Percentiles rank a stretch among this genome's conserved stretches.
Conservation (phyloP, 768 basidiomycete genomes). For the Lanmaoa rubissima region DNA sequence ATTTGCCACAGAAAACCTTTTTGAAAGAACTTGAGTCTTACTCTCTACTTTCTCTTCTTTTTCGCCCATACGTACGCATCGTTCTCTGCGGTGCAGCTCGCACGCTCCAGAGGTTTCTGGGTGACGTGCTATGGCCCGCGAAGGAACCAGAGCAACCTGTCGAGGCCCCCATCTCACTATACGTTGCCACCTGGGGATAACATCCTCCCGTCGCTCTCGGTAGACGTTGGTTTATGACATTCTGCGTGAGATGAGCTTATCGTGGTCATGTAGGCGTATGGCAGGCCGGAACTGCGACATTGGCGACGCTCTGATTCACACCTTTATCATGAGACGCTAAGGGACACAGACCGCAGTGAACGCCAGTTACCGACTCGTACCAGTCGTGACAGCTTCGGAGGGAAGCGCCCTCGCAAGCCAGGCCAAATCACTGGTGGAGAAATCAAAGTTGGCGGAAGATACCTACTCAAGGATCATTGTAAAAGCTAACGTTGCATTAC, state of each 20-base stretch:
- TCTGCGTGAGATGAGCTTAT: constrained; percentile 2
- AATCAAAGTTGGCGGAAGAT: constrained; percentile 58
- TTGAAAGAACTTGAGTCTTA: constrained; percentile 24
- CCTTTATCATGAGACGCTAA: background rate
- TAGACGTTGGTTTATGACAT: constrained; percentile 22
- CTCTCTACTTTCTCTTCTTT: constrained; percentile 21
- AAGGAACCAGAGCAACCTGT: constrained; percentile 23
- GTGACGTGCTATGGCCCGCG: constrained; percentile 16
- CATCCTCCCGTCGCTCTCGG: constrained; percentile 66
- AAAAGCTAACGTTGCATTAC: constrained; percentile 12
- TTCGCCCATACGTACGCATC: constrained; percentile 23
- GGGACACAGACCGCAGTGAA: constrained; percentile 49
- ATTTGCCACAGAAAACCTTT: background rate
- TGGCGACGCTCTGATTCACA: constrained; percentile 44
- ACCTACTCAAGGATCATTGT: constrained; percentile 53
- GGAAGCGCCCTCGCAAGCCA: constrained; percentile 34
- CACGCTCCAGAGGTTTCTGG: constrained; percentile 22
- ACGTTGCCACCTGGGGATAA: constrained; percentile 63
- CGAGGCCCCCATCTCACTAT: constrained; percentile 45
- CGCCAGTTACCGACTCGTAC: constrained; percentile 49
- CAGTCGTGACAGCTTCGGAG: background rate
- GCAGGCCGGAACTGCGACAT: constrained; percentile 60
- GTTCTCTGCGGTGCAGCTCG: constrained; percentile 17
- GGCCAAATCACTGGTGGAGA: constrained; percentile 69
- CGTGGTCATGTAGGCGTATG: constrained; percentile 49